Evolutionary conservation across 2,329 filamentous ascomycete genomes (phyloP).

Genomic region (Arthrobotrys pseudoclavata): DNA sequence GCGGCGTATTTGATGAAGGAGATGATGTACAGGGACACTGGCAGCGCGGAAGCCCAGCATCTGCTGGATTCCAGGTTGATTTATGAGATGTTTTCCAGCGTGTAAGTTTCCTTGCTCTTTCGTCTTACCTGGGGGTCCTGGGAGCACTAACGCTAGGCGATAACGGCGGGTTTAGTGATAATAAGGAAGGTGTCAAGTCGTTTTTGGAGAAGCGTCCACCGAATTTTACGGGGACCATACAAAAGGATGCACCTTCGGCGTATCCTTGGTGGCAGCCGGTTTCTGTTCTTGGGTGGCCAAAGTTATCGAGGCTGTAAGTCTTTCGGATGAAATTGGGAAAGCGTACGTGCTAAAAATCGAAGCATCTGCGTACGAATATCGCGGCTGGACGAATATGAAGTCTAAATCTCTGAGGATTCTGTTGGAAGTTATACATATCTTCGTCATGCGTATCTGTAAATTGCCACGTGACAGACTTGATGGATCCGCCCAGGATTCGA

Average conservation of each 20-base stretch:
- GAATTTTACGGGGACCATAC: slow-evolving; percentile 74
- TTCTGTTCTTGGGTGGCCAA: slow-evolving; percentile 65
- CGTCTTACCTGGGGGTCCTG: neutral
- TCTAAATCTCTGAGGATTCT: neutral
- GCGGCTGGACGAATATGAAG: neutral
- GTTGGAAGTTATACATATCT: neutral
- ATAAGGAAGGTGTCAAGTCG: slow-evolving; percentile 76
- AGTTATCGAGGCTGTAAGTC: slow-evolving; percentile 28
- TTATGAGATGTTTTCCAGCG: slow-evolving; percentile 72
- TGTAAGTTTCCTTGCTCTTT: slow-evolving; percentile 62
- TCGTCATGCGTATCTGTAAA: neutral
- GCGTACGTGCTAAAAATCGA: neutral
- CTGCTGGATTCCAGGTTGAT: slow-evolving; percentile 77
- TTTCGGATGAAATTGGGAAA: neutral
- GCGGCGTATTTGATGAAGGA: slow-evolving; percentile 78
- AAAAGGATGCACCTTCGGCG: slow-evolving; percentile 72
- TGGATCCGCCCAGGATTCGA: neutral
- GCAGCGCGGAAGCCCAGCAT: slow-evolving; percentile 77
- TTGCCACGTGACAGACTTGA: slow-evolving; percentile 7
- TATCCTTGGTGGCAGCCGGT: slow-evolving; percentile 79
- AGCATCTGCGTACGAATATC: neutral
- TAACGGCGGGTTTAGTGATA: slow-evolving; percentile 69
- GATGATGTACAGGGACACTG: slow-evolving; percentile 75
- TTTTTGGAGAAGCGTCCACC: slow-evolving; percentile 78
- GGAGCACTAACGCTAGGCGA: neutral